These are phyloP conservation scores for Neurospora crassa DNA, from an alignment of 2,329 filamentous ascomycete species.

Conservation along the genomic window DNA sequence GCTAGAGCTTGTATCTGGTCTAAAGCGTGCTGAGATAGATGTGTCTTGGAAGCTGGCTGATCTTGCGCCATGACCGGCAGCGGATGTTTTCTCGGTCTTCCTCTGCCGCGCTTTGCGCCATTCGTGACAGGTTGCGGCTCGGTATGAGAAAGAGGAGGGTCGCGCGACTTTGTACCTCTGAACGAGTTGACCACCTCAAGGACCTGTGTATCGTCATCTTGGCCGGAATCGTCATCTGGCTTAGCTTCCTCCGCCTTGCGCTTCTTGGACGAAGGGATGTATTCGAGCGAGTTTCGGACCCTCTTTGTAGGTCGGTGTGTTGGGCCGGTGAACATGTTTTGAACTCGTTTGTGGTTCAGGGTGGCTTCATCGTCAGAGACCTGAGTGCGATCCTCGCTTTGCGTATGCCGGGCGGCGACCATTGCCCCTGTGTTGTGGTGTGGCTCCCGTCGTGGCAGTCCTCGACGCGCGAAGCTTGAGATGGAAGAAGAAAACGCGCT, in stretches of 20 bases:
- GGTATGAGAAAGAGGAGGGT: neutral
- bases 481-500: neutral
- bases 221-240: neutral
- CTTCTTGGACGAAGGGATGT: neutral
- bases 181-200: neutral
- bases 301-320: slow-evolving; percentile 1
- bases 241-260: neutral
- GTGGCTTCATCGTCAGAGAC: neutral
- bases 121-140: neutral
- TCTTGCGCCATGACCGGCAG: neutral
- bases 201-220: slow-evolving; percentile 1
- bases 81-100: neutral
- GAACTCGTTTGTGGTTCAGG: neutral
- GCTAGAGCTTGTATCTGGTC: neutral
- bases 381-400: neutral
- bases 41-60: neutral
- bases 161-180: neutral
- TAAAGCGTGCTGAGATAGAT: neutral
- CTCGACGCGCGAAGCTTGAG: neutral
- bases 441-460: neutral
- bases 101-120: neutral
- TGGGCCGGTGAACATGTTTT: neutral
- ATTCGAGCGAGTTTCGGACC: neutral
- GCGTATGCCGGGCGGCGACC: slow-evolving; percentile 4
- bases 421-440: slow-evolving; percentile 1